These are phyloP conservation scores for Inosperma sp. DNA, from an alignment of 768 basidiomycete species.

Conservation along the genomic window DNA sequence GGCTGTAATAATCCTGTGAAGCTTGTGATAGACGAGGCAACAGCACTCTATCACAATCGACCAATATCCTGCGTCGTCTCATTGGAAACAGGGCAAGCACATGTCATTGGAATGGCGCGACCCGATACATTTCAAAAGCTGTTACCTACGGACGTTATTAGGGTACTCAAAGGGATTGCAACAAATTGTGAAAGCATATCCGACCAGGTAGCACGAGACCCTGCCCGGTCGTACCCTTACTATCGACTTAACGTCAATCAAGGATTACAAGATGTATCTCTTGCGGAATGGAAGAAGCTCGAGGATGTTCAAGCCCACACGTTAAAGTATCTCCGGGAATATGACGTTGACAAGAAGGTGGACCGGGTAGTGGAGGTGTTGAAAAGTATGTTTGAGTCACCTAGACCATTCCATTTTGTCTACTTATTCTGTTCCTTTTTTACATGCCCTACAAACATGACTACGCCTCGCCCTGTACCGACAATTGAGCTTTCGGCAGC, in stretches of 20 bases:
- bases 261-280: background rate
- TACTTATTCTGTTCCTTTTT: too few relatives aligned
- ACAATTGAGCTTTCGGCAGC: too few relatives aligned
- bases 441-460: too few relatives aligned
- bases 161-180: too few relatives aligned
- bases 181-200: constrained; percentile 1
- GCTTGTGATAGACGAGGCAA: background rate
- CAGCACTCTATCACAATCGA: too few relatives aligned
- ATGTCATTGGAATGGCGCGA: background rate
- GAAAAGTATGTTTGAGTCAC: too few relatives aligned
- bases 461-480: too few relatives aligned
- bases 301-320: background rate
- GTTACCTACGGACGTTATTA: too few relatives aligned
- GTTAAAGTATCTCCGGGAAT: background rate
- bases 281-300: too few relatives aligned
- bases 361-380: too few relatives aligned
- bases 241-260: background rate
- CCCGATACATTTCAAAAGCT: background rate
- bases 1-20: background rate
- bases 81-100: background rate
- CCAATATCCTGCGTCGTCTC: background rate
- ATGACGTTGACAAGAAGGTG: background rate
- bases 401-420: too few relatives aligned
- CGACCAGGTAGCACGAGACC: background rate
- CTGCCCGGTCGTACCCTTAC: background rate